phyloP scores from a whole-genome alignment of 2,329 filamentous ascomycete species.

The Laburnicola sp. region DNA sequence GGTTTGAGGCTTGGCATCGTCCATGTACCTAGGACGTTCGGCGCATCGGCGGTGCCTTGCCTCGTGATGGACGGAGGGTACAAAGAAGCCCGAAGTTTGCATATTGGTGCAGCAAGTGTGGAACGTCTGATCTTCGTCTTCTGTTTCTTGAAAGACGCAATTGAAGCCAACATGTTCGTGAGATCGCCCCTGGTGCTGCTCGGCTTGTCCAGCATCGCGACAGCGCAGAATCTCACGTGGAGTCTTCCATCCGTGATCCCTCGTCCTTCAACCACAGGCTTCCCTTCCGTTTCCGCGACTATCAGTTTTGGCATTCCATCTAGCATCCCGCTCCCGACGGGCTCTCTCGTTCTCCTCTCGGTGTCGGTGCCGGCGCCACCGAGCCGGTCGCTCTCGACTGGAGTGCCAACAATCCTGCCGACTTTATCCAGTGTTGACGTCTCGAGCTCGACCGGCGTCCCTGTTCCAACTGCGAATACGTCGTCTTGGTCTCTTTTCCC shows the following conservation, averaged over 20 bases:
- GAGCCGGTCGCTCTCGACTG: neutral
- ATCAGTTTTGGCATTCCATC: neutral
- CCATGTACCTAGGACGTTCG: neutral
- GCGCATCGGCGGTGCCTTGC: neutral
- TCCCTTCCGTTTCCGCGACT: neutral
- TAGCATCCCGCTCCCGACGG: too few relatives aligned
- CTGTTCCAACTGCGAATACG: neutral
- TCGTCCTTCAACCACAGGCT: neutral
- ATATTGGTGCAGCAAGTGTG: neutral
- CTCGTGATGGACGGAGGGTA: neutral
- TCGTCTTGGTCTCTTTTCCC: too few relatives aligned
- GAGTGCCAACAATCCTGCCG: neutral
- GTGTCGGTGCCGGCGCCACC: neutral
- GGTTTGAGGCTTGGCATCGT: neutral
- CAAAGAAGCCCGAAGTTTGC: neutral
- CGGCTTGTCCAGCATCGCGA: neutral
- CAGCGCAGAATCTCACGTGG: constrained; percentile 5
- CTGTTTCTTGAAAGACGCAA: neutral
- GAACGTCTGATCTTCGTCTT: neutral
- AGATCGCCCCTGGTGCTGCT: neutral
- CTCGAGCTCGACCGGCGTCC: neutral
- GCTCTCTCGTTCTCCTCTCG: neutral
- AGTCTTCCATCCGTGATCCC: constrained; percentile 4
- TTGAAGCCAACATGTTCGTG: neutral
- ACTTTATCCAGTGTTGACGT: neutral